Conservation (phyloP, 805 yeast genomes). For the Ogataea pilisensis region DNA sequence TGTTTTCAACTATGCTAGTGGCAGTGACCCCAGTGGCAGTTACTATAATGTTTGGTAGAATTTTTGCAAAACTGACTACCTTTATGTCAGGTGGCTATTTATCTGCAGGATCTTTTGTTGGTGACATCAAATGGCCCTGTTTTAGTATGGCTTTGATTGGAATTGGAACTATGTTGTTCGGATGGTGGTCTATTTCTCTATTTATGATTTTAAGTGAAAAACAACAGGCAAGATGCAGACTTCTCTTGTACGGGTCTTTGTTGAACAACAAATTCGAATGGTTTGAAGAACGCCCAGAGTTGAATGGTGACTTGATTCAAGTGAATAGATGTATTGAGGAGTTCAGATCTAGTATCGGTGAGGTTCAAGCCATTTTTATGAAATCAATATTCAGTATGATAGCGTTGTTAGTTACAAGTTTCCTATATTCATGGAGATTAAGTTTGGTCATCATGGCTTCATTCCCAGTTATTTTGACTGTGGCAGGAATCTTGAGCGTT, state of each 20-base stretch:
- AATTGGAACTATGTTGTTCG: constrained; percentile 37
- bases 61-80: constrained; percentile 45
- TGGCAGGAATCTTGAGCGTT: constrained; percentile 48
- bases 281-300: constrained; percentile 55
- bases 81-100: constrained; percentile 32
- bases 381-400: constrained; percentile 51
- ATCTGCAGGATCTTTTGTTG: constrained; percentile 28
- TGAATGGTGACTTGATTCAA: constrained; percentile 63
- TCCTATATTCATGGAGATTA: constrained; percentile 79
- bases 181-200: constrained; percentile 51
- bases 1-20: constrained; percentile 37
- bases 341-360: constrained; percentile 61
- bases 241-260: constrained; percentile 39
- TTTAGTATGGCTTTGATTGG: constrained; percentile 43
- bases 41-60: constrained; percentile 61
- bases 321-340: constrained; percentile 74
- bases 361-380: constrained; percentile 53
- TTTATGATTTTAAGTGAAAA: constrained; percentile 75
- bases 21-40: constrained; percentile 58
- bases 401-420: constrained; percentile 58
- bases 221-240: constrained; percentile 57
- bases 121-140: constrained; percentile 32
- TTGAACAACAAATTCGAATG: constrained; percentile 48
- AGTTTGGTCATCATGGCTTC: constrained; percentile 74
- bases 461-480: constrained; percentile 58